These are phyloP conservation scores for Pyrus pyrifolia DNA, from an alignment of 306 rosid species.

Conservation along the genomic window DNA sequence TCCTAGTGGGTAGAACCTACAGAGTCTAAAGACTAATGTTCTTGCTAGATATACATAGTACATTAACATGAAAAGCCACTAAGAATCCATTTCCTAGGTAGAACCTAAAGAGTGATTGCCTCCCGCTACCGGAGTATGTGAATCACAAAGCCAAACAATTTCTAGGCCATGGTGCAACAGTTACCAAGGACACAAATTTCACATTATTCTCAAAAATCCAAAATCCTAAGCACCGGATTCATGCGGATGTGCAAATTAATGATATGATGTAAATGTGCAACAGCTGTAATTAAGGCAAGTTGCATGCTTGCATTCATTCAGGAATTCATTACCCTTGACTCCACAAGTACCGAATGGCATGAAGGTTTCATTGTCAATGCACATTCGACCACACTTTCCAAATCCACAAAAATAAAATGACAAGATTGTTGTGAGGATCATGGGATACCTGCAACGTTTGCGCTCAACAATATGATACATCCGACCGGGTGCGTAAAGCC, in stretches of 20 bases:
- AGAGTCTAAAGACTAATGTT: neutral
- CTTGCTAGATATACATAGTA: neutral
- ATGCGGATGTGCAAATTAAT: neutral
- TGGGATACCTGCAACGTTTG: constrained; percentile 74
- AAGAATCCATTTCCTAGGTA: neutral
- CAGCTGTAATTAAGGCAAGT: neutral
- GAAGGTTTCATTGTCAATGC: neutral
- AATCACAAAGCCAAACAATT: neutral
- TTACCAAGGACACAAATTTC: neutral
- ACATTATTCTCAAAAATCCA: neutral
- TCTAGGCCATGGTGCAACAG: neutral
- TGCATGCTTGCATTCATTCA: neutral
- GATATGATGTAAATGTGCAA: neutral
- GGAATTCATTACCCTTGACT: neutral
- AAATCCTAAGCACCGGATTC: neutral
- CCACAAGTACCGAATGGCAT: neutral
- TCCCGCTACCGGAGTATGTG: no score
- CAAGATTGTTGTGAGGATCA: neutral
- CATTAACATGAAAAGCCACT: neutral
- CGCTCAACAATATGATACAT: constrained; percentile 89
- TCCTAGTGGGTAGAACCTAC: neutral
- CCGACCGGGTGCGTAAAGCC: constrained; percentile 95
- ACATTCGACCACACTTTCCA: neutral
- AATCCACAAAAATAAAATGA: neutral
- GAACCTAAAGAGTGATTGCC: neutral